Percentiles rank a stretch among this genome's conserved stretches.
phyloP scores from a whole-genome alignment of 305 asterid species.

The Vinca major region DNA sequence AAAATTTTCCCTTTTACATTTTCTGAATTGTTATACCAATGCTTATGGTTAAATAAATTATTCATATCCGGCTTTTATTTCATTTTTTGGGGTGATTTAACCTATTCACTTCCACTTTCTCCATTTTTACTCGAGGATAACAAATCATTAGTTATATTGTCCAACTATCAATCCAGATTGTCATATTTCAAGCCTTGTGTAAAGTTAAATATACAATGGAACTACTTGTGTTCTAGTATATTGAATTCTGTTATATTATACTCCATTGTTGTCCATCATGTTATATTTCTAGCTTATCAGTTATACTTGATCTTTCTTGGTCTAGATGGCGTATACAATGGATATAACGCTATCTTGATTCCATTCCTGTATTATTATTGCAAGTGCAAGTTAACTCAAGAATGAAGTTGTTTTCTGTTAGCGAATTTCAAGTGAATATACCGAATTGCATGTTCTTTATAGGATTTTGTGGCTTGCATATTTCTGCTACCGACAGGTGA shows the following conservation, averaged over 20 bases:
- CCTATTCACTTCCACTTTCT: neutral
- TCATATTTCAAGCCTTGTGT: neutral
- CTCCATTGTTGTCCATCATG: neutral
- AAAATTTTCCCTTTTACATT: neutral
- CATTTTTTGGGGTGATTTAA: neutral
- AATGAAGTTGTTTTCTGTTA: neutral
- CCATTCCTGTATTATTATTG: neutral
- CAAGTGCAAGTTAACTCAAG: neutral
- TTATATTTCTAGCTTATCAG: neutral
- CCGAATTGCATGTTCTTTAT: neutral
- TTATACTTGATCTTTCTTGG: neutral
- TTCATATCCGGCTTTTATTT: neutral
- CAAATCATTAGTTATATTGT: neutral
- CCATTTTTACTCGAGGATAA: neutral
- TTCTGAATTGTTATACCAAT: constrained; percentile 4
- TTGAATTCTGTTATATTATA: neutral
- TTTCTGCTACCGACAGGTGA: neutral
- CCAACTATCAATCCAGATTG: neutral
- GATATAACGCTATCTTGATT: neutral
- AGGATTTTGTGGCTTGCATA: neutral
- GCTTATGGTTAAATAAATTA: constrained; percentile 1
- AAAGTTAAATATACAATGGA: neutral
- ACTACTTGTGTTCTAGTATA: neutral
- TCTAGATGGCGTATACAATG: neutral
- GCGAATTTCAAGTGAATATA: neutral